Evolutionary conservation across 306 rosid species (phyloP).

Genomic region (Lithocarpus polystachyus): DNA sequence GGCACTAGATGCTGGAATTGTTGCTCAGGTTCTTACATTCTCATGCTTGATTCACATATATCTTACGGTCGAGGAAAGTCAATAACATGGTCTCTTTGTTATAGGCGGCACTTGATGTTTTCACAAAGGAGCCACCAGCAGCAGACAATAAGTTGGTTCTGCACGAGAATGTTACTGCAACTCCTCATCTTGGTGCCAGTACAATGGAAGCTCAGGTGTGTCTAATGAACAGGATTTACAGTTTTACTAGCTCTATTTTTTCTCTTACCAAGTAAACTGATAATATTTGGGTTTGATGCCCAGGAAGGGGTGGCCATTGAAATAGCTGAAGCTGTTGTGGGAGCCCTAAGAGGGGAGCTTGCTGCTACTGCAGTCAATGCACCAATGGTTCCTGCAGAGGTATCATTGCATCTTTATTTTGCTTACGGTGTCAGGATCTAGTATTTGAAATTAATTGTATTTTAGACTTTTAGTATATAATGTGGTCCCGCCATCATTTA

Average conservation of each 20-base stretch:
- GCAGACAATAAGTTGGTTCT: slow-evolving; percentile 66
- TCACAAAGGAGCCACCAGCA: slow-evolving; percentile 81
- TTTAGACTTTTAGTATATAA: neutral
- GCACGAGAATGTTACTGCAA: slow-evolving; percentile 88
- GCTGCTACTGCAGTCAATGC: slow-evolving; percentile 99
- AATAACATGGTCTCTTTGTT: slow-evolving; percentile 19
- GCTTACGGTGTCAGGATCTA: neutral
- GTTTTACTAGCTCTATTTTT: neutral
- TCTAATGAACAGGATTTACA: slow-evolving; percentile 5
- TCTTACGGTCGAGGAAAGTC: neutral
- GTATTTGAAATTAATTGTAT: neutral
- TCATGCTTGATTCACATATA: neutral
- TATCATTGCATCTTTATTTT: slow-evolving; percentile 14
- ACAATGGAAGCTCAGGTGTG: slow-evolving; percentile 93
- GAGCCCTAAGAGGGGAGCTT: slow-evolving; percentile 94
- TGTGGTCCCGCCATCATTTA: neutral
- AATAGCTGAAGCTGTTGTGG: slow-evolving; percentile 97
- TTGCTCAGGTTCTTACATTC: slow-evolving; percentile 69
- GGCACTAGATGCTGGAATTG: slow-evolving; percentile 87
- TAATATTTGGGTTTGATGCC: slow-evolving; percentile 24
- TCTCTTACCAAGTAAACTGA: neutral
- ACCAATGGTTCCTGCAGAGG: slow-evolving; percentile 99
- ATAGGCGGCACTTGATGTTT: slow-evolving; percentile 97
- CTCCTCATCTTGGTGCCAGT: slow-evolving; percentile 99
- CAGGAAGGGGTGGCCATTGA: slow-evolving; percentile 99